Percentiles rank a stretch among this genome's conserved stretches.
Conservation (phyloP, 805 yeast species). For the Myxozyma neglecta region DNA sequence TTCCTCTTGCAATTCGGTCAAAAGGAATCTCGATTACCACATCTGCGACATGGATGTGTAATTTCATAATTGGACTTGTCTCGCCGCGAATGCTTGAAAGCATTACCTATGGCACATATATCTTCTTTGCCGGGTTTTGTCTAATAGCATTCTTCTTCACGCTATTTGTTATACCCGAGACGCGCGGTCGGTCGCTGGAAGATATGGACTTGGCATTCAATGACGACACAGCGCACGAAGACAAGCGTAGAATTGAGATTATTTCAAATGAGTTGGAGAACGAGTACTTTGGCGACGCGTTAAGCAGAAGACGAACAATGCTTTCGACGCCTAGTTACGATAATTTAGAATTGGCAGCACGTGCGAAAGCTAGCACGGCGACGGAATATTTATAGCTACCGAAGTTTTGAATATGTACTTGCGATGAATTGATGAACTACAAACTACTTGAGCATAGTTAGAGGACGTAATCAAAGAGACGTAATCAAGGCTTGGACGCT, state of each 20-base stretch:
- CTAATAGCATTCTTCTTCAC: constrained; percentile 33
- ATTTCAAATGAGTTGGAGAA: background rate
- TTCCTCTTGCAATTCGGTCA: constrained; percentile 50
- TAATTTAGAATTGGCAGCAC: background rate
- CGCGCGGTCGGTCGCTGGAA: constrained; percentile 22
- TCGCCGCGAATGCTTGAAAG: constrained; percentile 35
- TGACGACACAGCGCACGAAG: constrained; percentile 16
- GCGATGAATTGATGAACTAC: no score
- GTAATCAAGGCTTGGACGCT: no score
- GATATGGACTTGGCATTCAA: constrained; percentile 28
- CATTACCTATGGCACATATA: constrained; percentile 36
- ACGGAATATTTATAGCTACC: background rate
- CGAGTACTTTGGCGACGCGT: background rate
- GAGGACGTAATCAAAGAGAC: no score
- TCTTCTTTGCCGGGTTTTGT: constrained; percentile 38
- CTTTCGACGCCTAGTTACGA: background rate
- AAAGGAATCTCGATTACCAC: constrained; percentile 23
- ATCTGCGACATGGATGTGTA: constrained; percentile 24
- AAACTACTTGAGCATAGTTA: no score
- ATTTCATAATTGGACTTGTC: constrained; percentile 37
- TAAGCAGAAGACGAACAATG: background rate
- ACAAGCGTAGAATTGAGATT: constrained; percentile 1
- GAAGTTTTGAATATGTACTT: background rate
- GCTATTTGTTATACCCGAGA: constrained; percentile 21
- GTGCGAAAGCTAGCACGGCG: background rate